A percentile compares a stretch with the other conserved stretches of the same genome.
These are phyloP conservation scores for Suhomyces panamericanus DNA, from an alignment of 1,139 yeast genomes.

Conservation along the genomic window DNA sequence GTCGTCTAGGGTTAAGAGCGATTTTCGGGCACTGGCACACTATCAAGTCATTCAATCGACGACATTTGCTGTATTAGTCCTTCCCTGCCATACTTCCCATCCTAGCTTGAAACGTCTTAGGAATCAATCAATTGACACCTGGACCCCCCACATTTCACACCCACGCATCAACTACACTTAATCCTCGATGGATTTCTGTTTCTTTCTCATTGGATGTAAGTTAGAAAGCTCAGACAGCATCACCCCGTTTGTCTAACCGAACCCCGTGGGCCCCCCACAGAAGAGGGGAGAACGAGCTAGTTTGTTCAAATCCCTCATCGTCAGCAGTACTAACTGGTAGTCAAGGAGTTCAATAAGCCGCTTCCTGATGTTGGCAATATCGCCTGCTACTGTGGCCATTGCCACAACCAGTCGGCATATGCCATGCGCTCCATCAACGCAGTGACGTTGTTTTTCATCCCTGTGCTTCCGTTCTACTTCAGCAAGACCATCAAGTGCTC, in stretches of 20 bases:
- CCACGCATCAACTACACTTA: not conserved
- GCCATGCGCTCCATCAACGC: conserved; percentile 44
- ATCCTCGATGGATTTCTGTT: conserved; percentile 10
- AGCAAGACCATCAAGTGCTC: conserved; percentile 41
- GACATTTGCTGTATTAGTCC: too few relatives aligned
- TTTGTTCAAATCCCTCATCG: not conserved
- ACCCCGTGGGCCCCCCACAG: too few relatives aligned
- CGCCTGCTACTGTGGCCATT: conserved; percentile 25
- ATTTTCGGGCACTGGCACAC: too few relatives aligned
- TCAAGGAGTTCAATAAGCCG: conserved; percentile 21
- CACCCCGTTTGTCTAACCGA: not conserved
- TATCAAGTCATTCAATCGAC: too few relatives aligned
- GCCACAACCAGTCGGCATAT: conserved; percentile 49
- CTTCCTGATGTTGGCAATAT: conserved; percentile 18
- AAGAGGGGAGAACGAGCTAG: too few relatives aligned
- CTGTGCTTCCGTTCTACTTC: conserved; percentile 45
- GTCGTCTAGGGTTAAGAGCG: too few relatives aligned
- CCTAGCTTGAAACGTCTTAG: too few relatives aligned
- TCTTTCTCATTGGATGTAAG: conserved; percentile 16
- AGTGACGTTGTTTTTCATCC: conserved; percentile 48
- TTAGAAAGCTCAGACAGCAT: not conserved
- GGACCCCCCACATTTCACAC: not conserved
- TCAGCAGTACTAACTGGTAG: conserved; percentile 13
- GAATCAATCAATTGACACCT: not conserved
- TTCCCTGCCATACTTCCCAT: too few relatives aligned